Percentiles rank a stretch among this genome's conserved stretches.
Evolutionary conservation across 805 yeast species (phyloP).

Genomic region (Candida ovalis): DNA sequence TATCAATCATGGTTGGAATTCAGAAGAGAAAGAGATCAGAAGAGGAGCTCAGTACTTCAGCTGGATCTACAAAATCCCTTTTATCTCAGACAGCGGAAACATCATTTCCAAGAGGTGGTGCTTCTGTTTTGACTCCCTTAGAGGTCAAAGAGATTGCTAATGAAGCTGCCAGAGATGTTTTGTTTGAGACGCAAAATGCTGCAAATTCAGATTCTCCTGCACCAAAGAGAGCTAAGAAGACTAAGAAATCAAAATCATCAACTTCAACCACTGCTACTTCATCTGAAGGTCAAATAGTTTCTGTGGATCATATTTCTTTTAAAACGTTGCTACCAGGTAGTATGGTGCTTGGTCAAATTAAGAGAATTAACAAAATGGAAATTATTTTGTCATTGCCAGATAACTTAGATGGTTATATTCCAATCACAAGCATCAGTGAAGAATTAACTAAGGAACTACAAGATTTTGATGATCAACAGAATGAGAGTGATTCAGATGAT

Average conservation of each 20-base stretch:
- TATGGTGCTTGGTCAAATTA: constrained; percentile 71
- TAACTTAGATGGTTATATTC: constrained; percentile 73
- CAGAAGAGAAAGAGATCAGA: constrained; percentile 50
- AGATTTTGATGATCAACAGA: constrained; percentile 47
- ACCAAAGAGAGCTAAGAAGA: constrained; percentile 26
- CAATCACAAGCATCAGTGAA: constrained; percentile 67
- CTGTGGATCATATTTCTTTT: constrained; percentile 60
- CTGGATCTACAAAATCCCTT: constrained; percentile 22
- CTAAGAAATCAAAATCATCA: constrained; percentile 28
- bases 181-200: constrained; percentile 44
- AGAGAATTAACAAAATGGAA: constrained; percentile 56
- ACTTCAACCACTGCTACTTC: constrained; percentile 28
- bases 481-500: constrained; percentile 29
- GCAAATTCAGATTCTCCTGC: constrained; percentile 8
- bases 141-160: constrained; percentile 91
- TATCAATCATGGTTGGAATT: constrained; percentile 11
- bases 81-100: constrained; percentile 38
- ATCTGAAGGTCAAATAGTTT: constrained; percentile 26
- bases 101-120: constrained; percentile 95
- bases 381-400: constrained; percentile 73
- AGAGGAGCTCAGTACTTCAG: constrained; percentile 13
- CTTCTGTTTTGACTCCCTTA: constrained; percentile 76
- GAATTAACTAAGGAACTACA: constrained; percentile 57
- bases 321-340: constrained; percentile 69
- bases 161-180: constrained; percentile 85